These are phyloP conservation scores for Phytophthora foliorum DNA, from an alignment of 352 stramenopile genomes.

Conservation along the genomic window DNA sequence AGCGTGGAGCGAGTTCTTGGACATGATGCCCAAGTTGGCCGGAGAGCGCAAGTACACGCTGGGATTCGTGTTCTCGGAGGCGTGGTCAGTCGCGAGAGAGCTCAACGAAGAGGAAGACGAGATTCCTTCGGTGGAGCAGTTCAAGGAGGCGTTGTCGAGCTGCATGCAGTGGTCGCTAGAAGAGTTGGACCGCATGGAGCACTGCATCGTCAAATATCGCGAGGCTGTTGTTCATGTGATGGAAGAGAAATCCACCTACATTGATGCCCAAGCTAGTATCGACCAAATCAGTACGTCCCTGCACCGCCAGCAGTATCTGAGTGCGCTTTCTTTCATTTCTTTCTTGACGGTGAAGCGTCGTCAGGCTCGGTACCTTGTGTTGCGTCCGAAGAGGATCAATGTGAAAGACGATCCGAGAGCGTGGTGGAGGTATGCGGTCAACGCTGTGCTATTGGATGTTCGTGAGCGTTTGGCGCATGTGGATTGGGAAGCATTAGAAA, in stretches of 20 bases:
- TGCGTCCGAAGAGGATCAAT: slow-evolving; percentile 57
- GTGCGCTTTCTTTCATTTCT: slow-evolving; percentile 75
- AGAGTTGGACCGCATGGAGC: slow-evolving; percentile 70
- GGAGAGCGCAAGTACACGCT: slow-evolving; percentile 83
- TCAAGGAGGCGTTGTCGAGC: slow-evolving; percentile 77
- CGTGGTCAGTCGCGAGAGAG: slow-evolving; percentile 83
- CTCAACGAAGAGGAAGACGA: slow-evolving; percentile 81
- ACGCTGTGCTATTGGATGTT: slow-evolving; percentile 76
- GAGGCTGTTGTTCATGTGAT: slow-evolving; percentile 87
- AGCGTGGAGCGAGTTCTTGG: slow-evolving; percentile 75
- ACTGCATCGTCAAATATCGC: slow-evolving; percentile 74
- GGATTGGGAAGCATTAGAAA: slow-evolving; percentile 65
- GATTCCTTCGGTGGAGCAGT: slow-evolving; percentile 75
- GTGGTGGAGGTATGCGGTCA: slow-evolving; percentile 88
- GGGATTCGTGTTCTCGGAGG: slow-evolving; percentile 87
- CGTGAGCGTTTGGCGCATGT: slow-evolving; percentile 75
- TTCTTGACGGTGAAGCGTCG: slow-evolving; percentile 73
- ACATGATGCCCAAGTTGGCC: slow-evolving; percentile 76
- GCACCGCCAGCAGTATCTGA: slow-evolving; percentile 78
- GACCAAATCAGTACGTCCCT: slow-evolving; percentile 80
- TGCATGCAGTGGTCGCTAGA: slow-evolving; percentile 79
- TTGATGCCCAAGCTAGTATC: slow-evolving; percentile 76
- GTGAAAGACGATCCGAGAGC: slow-evolving; percentile 59
- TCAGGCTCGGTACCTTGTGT: slow-evolving; percentile 63
- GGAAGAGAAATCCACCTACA: slow-evolving; percentile 91